Evolutionary conservation across 1,139 yeast genomes (phyloP).

Genomic region (Yamadazyma conglobata): DNA sequence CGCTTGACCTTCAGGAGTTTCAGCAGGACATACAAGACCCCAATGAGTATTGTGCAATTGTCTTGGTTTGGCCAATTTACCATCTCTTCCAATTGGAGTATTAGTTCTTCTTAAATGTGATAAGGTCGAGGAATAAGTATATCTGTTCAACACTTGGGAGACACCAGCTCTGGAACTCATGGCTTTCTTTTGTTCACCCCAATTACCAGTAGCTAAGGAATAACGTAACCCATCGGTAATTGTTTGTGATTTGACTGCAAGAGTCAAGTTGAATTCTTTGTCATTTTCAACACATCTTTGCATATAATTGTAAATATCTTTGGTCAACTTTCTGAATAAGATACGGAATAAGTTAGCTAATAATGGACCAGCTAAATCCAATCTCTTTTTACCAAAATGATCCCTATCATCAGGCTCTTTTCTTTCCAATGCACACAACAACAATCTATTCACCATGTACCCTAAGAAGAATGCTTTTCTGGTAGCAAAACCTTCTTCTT

Average conservation of each 20-base stretch:
- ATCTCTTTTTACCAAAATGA: constrained; percentile 97
- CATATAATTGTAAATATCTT: constrained; percentile 96
- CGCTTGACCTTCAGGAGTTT: constrained; percentile 99
- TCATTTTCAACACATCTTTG: constrained; percentile 98
- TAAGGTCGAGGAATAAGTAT: constrained; percentile 93
- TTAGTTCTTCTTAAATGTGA: constrained; percentile 98
- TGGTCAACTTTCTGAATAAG: constrained; percentile 87
- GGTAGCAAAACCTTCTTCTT: constrained; percentile 94
- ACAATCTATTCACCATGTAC: constrained; percentile 92
- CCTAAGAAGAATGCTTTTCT: constrained; percentile 97
- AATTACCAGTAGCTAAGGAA: constrained; percentile 97
- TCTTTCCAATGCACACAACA: constrained; percentile 93
- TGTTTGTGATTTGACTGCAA: constrained; percentile 96
- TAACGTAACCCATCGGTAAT: constrained; percentile 96
- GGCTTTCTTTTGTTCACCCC: constrained; percentile 99
- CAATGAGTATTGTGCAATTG: constrained; percentile 98
- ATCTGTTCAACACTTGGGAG: constrained; percentile 95
- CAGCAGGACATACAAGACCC: constrained; percentile 99
- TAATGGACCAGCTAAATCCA: constrained; percentile 97
- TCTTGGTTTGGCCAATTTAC: constrained; percentile 97
- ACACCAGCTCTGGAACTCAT: constrained; percentile 99
- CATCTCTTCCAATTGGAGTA: constrained; percentile 98
- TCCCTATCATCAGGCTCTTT: constrained; percentile 99
- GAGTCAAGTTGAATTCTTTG: constrained; percentile 90
- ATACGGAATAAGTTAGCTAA: constrained; percentile 93